Evolutionary conservation across 129 eudicot species (phyloP), one percentile per base, ranked within the genome.

Genomic region (Logfia minima): DNA sequence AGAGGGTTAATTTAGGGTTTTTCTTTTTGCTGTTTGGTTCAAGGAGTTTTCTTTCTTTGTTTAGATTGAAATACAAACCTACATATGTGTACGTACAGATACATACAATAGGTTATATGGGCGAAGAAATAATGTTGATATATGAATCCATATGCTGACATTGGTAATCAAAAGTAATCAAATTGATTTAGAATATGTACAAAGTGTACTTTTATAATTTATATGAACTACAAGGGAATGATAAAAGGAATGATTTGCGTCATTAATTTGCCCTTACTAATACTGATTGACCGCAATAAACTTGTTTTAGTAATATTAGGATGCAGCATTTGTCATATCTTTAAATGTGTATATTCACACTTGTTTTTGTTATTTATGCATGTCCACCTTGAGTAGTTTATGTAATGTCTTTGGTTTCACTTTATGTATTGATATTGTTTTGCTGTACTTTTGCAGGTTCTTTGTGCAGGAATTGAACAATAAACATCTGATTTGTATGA

Each of bases 361-460:
- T 8, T 41, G 39, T 45, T 45, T 45, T 45, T 45, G 53, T 45
- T 45, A 45, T 45, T 13, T 45, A 2, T 45, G 39, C 34, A 29
- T 70, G 53, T 69, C 48, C 21, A 66, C 39, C 17, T 48, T 17
- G 62, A 41, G 16, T 9, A 26, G 14, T 56, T 61, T 60, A 19
- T 78, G 53, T 4, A 56, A 3, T 32, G 18, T 58, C 39, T 11
- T 21, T 39, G 60, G 71, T 78, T 61, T 60, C 63, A 51, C 71
- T 43, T 21, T 79, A 71, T 59, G 51, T 74, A 80, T 39, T 74
- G 75, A 74, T 80, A 74, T 59, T 70, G 7, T 58, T 64, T 66
- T 66, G 56, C 62, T 56, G 9, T 37, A 66, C 43, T 2, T 29
- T 19, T 80, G 75, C 79, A 80, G 79, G 84, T 66, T 56, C 62